A percentile compares a stretch with the other conserved stretches of the same genome.
phyloP scores from a whole-genome alignment of 345 rosid genomes.

The Excoecaria agallocha region DNA sequence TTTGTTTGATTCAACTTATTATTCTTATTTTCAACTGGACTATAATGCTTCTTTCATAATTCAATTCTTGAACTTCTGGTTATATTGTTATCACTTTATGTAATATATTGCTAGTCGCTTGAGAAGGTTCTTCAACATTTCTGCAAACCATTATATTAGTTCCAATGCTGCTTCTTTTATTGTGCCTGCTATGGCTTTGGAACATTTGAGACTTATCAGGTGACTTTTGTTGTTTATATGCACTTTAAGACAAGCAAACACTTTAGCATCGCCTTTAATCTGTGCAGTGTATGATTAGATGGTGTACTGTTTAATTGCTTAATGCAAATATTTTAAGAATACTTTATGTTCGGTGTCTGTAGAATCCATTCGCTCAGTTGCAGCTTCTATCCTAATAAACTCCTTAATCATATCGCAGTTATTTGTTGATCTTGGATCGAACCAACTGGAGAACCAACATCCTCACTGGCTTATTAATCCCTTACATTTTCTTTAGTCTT shows the following conservation, averaged over 20 bases:
- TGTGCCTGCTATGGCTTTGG: background rate
- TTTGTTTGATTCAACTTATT: background rate
- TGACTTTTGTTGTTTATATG: background rate
- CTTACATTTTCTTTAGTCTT: slow-evolving; percentile 82
- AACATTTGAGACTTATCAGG: background rate
- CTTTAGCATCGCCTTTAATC: background rate
- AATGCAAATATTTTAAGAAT: background rate
- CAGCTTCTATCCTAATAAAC: background rate
- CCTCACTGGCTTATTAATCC: slow-evolving; percentile 70
- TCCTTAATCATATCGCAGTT: slow-evolving; percentile 38
- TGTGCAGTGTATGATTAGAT: background rate
- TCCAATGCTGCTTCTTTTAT: background rate
- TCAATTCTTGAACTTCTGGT: no score
- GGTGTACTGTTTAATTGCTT: background rate
- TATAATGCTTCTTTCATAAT: background rate
- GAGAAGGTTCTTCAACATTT: no score
- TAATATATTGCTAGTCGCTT: no score
- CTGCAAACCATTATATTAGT: no score
- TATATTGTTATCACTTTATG: no score
- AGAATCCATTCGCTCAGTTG: background rate
- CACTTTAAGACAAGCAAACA: background rate
- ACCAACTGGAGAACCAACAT: no score
- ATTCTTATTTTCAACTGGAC: background rate
- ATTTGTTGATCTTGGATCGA: slow-evolving; percentile 83
- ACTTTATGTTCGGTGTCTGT: background rate